Conservation (phyloP, 176 grass and related monocot species). For the Phragmites australis region DNA sequence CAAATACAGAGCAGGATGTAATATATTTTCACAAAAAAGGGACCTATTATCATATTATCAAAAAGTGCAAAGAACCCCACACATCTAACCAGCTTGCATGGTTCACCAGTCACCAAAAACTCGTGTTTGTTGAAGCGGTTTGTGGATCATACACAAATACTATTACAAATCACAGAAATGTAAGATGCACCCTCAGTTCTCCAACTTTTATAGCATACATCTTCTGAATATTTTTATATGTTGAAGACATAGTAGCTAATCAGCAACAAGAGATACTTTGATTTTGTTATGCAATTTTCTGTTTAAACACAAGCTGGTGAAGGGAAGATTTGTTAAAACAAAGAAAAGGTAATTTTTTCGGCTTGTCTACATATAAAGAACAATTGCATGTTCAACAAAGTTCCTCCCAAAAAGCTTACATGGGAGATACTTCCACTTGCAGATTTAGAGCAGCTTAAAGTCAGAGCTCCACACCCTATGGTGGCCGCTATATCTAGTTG, state of each 20-base stretch:
- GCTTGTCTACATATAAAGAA: neutral
- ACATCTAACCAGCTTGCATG: too few species aligned
- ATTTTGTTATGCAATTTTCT: neutral
- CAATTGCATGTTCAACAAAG: neutral
- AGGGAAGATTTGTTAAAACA: neutral
- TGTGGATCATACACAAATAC: too few species aligned
- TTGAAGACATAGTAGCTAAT: neutral
- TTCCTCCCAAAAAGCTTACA: neutral
- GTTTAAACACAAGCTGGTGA: neutral
- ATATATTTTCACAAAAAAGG: neutral
- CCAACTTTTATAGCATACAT: neutral
- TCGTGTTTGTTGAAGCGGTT: too few species aligned
- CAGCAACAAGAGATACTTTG: constrained; percentile 1
- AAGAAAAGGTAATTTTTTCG: neutral
- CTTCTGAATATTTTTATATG: neutral
- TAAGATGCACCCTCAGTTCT: neutral
- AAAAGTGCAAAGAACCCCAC: neutral
- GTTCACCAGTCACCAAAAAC: too few species aligned
- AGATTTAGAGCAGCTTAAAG: neutral
- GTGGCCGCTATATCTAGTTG: neutral
- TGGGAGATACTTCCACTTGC: neutral
- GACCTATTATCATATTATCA: neutral
- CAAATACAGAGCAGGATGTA: neutral
- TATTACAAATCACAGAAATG: neutral
- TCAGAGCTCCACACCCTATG: neutral